phyloP scores from a whole-genome alignment of 352 stramenopile species.

The Blastocystis sp. region DNA sequence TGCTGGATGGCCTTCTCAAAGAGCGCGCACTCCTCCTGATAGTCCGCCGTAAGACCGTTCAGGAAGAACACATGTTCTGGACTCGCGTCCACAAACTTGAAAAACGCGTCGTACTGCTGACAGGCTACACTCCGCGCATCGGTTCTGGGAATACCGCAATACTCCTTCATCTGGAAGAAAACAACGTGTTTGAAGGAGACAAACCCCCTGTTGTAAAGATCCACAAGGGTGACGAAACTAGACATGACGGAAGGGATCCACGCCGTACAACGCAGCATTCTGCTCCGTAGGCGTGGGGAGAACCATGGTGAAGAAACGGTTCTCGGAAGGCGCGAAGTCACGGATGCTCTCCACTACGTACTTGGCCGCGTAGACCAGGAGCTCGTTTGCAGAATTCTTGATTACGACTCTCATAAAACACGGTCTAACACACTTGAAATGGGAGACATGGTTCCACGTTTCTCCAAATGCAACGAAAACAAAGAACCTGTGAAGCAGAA shows the following conservation, averaged over 20 bases:
- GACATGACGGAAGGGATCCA: no score
- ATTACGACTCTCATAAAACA: slow-evolving; percentile 16
- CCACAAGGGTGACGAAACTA: slow-evolving; percentile 12
- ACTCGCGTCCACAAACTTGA: slow-evolving; percentile 25
- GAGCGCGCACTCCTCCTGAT: background rate
- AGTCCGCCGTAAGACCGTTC: slow-evolving; percentile 4
- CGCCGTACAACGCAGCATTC: background rate
- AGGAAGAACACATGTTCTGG: slow-evolving; percentile 30
- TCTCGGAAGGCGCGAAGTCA: background rate
- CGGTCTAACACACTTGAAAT: background rate
- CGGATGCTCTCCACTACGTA: background rate
- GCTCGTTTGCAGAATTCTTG: background rate
- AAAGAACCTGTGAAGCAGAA: background rate
- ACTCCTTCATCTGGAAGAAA: slow-evolving; percentile 39
- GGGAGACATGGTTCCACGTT: background rate
- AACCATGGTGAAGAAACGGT: slow-evolving; percentile 9
- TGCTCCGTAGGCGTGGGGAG: background rate
- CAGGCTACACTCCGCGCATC: slow-evolving; percentile 20
- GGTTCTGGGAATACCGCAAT: background rate
- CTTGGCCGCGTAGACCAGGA: slow-evolving; percentile 5
- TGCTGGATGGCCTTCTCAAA: slow-evolving; percentile 19
- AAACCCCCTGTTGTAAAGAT: background rate
- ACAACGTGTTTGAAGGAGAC: slow-evolving; percentile 9
- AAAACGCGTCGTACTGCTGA: slow-evolving; percentile 26
- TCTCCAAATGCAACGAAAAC: background rate